A percentile compares a stretch with the other conserved stretches of the same genome.
phyloP scores from a whole-genome alignment of 805 yeast species.

The Kodamaea jinghongensis region DNA sequence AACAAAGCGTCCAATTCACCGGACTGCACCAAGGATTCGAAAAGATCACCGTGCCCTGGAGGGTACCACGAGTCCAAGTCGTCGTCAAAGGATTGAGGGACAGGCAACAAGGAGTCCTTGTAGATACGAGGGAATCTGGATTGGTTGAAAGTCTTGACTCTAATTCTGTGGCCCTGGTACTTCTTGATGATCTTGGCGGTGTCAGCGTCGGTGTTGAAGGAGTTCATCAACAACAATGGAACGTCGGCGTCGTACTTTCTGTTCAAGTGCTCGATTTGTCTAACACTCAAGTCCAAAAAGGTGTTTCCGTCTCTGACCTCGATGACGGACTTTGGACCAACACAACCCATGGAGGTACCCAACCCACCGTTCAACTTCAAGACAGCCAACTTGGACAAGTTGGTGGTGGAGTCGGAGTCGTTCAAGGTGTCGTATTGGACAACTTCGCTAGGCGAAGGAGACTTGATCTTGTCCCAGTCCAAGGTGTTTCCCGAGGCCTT shows the following conservation, averaged over 20 bases:
- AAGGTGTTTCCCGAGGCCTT: slow-evolving; percentile 81
- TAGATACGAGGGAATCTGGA: slow-evolving; percentile 95
- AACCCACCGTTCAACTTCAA: slow-evolving; percentile 96
- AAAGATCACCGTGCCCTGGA: slow-evolving; percentile 99
- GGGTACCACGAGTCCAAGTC: slow-evolving; percentile 92
- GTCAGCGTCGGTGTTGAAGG: slow-evolving; percentile 95
- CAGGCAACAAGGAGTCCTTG: slow-evolving; percentile 95
- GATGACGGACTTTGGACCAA: slow-evolving; percentile 96
- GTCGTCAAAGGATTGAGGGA: slow-evolving; percentile 74
- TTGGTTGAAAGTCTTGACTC: slow-evolving; percentile 95
- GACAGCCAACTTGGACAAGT: slow-evolving; percentile 85
- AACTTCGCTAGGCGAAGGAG: slow-evolving; percentile 88
- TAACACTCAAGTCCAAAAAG: slow-evolving; percentile 89
- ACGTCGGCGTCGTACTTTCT: slow-evolving; percentile 88
- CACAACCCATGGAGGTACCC: slow-evolving; percentile 99
- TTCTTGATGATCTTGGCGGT: slow-evolving; percentile 94
- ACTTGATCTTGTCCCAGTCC: slow-evolving; percentile 94
- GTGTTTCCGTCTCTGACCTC: slow-evolving; percentile 99
- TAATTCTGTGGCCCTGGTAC: slow-evolving; percentile 93
- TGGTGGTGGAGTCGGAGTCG: slow-evolving; percentile 29
- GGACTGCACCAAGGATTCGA: slow-evolving; percentile 81
- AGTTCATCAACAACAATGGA: slow-evolving; percentile 95
- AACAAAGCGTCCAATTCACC: slow-evolving; percentile 90
- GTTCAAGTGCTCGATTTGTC: slow-evolving; percentile 95
- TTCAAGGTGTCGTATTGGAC: slow-evolving; percentile 64